These are phyloP conservation scores for Phoma sp. DNA, from an alignment of 2,329 filamentous ascomycete species.

Conservation along the genomic window DNA sequence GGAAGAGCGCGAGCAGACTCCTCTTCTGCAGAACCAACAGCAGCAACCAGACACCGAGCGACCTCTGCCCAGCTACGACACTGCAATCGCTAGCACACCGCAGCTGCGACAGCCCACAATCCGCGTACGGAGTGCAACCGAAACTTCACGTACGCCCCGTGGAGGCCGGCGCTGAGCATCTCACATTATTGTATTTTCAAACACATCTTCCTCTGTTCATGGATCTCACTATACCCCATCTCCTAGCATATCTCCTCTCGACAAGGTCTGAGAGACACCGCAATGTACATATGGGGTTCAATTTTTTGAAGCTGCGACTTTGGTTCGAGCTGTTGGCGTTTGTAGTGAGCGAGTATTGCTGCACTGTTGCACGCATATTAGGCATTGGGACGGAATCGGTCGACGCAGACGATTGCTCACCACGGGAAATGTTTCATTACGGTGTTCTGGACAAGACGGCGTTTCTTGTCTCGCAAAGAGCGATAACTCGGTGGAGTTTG, in stretches of 20 bases:
- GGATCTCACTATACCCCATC: conserved; percentile 35
- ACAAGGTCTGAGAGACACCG: conserved; percentile 8
- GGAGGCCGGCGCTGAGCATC: conserved; percentile 22
- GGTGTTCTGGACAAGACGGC: conserved; percentile 13
- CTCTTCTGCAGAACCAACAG: conserved; percentile 44
- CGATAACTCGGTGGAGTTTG: conserved; percentile 7
- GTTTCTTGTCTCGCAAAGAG: conserved; percentile 1
- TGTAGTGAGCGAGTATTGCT: conserved; percentile 24
- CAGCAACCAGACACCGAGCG: conserved; percentile 50
- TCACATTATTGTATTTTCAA: conserved; percentile 11
- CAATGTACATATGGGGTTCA: conserved; percentile 19
- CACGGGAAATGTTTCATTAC: conserved; percentile 2
- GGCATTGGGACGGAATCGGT: conserved; percentile 2
- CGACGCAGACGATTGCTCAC: neutral
- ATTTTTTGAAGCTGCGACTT: conserved; percentile 17
- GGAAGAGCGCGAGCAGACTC: conserved; percentile 57
- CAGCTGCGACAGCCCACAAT: conserved; percentile 30
- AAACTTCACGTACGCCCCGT: conserved; percentile 25
- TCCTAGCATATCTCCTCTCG: conserved; percentile 28
- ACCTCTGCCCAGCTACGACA: conserved; percentile 83
- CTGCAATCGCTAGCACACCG: conserved; percentile 73
- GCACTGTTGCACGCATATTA: conserved; percentile 13
- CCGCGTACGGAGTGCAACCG: conserved; percentile 33
- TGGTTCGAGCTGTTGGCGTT: conserved; percentile 23
- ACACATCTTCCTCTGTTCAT: conserved; percentile 20